Conservation (phyloP, 352 stramenopile species). For the Pythium sukuiense region DNA sequence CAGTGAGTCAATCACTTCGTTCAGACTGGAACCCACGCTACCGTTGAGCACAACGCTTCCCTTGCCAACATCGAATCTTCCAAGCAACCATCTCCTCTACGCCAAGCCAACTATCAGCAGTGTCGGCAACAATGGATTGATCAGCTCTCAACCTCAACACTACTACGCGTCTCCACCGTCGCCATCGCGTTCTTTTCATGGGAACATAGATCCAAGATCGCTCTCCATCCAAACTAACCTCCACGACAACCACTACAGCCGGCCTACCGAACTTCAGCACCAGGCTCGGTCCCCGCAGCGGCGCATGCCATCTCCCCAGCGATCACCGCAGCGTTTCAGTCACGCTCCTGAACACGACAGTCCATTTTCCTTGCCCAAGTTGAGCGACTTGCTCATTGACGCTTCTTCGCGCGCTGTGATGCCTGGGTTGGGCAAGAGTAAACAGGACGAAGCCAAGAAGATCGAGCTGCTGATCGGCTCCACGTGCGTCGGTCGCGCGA, state of each 20-base stretch:
- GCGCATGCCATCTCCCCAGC: neutral
- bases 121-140: neutral
- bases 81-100: too few relatives aligned
- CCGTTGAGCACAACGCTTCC: neutral
- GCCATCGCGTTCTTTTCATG: neutral
- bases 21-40: neutral
- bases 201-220: neutral
- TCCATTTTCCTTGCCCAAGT: constrained; percentile 11
- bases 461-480: constrained; percentile 64
- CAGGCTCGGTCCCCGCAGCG: neutral
- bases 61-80: too few relatives aligned
- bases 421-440: constrained; percentile 26
- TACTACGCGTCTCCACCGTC: neutral
- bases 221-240: neutral
- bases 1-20: neutral
- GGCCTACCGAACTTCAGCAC: neutral
- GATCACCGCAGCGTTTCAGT: neutral
- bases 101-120: too few relatives aligned
- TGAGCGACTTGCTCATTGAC: constrained; percentile 54
- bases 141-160: neutral
- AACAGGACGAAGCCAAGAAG: constrained; percentile 56
- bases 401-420: constrained; percentile 33
- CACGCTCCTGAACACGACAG: neutral
- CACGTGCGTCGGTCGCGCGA: constrained; percentile 56
- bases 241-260: neutral